These are phyloP conservation scores for Phytophthora megakarya DNA, from an alignment of 352 stramenopile species.

Conservation along the genomic window DNA sequence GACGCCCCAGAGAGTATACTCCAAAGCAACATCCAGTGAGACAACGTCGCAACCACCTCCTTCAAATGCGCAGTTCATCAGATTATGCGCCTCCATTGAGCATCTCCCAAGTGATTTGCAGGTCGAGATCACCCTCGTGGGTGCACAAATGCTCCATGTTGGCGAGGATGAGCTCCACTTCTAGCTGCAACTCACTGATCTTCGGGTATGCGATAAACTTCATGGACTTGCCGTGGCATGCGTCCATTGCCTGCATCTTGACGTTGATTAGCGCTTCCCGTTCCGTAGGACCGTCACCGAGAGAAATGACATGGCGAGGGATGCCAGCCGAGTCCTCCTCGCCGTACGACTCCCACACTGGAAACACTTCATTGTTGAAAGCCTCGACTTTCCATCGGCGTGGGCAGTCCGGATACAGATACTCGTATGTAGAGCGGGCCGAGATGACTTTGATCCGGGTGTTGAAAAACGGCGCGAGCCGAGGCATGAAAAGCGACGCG, in stretches of 20 bases:
- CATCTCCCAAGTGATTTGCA: conserved; percentile 89
- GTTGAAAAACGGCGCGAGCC: conserved; percentile 76
- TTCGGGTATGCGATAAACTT: conserved; percentile 90
- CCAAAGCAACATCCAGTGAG: background rate
- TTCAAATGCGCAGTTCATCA: conserved; percentile 8
- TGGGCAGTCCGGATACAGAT: conserved; percentile 84
- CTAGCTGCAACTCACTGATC: conserved; percentile 77
- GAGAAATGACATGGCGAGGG: conserved; percentile 79
- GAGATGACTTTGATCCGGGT: conserved; percentile 88
- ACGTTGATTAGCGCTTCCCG: conserved; percentile 85
- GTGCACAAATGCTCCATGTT: conserved; percentile 85
- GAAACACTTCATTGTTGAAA: conserved; percentile 88
- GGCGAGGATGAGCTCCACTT: conserved; percentile 80
- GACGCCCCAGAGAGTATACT: background rate
- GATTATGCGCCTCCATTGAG: conserved; percentile 58
- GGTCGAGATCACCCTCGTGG: conserved; percentile 79
- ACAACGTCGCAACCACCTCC: conserved; percentile 8
- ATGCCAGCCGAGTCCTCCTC: conserved; percentile 50
- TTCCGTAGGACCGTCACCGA: conserved; percentile 84
- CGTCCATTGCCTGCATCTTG: conserved; percentile 83
- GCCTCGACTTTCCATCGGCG: conserved; percentile 90
- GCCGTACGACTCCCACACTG: conserved; percentile 73
- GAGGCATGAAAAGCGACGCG: conserved; percentile 87
- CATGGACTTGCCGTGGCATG: conserved; percentile 86
- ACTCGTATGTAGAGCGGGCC: conserved; percentile 90